Evolutionary conservation across 2,329 filamentous ascomycete genomes (phyloP), one percentile per base, ranked within the genome.

Genomic region (Fusarium nisikadoi): DNA sequence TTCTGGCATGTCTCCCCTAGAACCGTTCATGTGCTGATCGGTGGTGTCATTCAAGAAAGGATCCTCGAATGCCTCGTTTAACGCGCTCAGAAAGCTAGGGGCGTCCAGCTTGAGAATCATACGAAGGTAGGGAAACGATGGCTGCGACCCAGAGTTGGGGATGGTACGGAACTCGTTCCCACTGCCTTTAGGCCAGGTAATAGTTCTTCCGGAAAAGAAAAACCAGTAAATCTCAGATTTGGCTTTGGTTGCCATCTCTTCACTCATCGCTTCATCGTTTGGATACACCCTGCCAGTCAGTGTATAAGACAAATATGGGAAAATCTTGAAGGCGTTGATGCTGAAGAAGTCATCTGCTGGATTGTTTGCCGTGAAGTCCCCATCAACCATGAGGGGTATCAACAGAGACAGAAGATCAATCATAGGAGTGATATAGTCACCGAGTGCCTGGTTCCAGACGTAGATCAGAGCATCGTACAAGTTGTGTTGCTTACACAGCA

Each of bases 61-160:
- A 77, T 99, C 95, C 80, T 99, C 96, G 75, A 99, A 99, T 2
- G 95, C 96, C 81, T 99, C 97, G 75, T 99, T 99, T 43, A 99
- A 84, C 76, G 95, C 94, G 80, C 95, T 98, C 83, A 99, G 88
- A 75, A 98, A 97, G 80, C 94, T 98, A 3, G 94, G 90, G 0
- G 95, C 91, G 80, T 98, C 94, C 74, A 97, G 97, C 70, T 93
- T 91, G 49, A 99, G 87, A 52, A 99, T 91, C 74, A 94, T 88
- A 45, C 92, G 90, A 20, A 99, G 86, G 77, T 97, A 95, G 2
- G 94, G 93, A 78, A 97, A 98, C 0, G 93, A 91, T 1, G 92
- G 92, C 75, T 95, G 91, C 8, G 88, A 82, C 3, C 84, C 83
- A 55, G 86, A 82, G 19, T 82, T 80, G 3, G 89, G 86, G 19